A percentile compares a stretch with the other conserved stretches of the same genome.
phyloP scores from a whole-genome alignment of 2,329 filamentous ascomycete genomes.

The Aspergillus nomiae region DNA sequence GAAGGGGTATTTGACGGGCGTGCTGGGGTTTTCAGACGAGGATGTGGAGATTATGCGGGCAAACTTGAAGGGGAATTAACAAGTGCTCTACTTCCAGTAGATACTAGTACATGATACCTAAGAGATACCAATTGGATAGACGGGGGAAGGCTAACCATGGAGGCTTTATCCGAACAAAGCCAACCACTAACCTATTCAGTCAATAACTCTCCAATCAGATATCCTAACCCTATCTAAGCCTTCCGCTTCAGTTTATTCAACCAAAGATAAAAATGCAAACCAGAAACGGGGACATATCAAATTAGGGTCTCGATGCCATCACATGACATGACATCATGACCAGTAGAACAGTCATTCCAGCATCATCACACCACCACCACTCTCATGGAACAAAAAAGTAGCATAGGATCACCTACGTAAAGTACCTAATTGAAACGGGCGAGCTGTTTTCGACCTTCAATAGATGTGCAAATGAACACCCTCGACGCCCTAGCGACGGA shows the following conservation, averaged over 20 bases:
- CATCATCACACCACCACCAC: not conserved
- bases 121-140: not conserved
- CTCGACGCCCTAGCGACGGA: constrained; percentile 12
- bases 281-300: not conserved
- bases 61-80: constrained; percentile 16
- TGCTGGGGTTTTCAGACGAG: constrained; percentile 22
- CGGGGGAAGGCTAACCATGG: not conserved
- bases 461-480: constrained; percentile 1
- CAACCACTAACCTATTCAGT: too few relatives aligned
- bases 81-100: not conserved
- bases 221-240: too few relatives aligned
- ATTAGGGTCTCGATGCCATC: not conserved
- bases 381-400: not conserved
- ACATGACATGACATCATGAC: constrained; percentile 14
- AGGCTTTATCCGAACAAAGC: too few relatives aligned
- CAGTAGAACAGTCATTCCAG: not conserved
- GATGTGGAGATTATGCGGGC: constrained; percentile 24
- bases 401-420: too few relatives aligned
- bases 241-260: not conserved
- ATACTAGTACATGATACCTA: too few relatives aligned
- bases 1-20: constrained; percentile 22
- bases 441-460: not conserved
- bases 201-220: too few relatives aligned
- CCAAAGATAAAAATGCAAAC: not conserved
- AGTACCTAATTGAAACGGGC: too few relatives aligned